Evolutionary conservation across 352 stramenopile species (phyloP).

Genomic region (Phytophthora lateralis): DNA sequence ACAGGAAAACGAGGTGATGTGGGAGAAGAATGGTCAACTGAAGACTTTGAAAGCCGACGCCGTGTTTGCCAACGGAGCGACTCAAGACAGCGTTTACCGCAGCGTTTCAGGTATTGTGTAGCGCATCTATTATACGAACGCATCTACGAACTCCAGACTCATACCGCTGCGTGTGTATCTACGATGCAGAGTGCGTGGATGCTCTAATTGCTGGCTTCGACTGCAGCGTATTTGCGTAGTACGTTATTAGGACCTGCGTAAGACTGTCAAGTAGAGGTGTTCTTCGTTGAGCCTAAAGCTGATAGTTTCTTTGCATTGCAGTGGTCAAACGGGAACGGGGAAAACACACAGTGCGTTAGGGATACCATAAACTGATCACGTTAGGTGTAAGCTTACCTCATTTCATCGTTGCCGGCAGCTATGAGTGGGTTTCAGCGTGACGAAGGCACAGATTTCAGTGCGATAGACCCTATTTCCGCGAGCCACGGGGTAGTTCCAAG

Average conservation of each 20-base stretch:
- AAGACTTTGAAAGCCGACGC: constrained; percentile 64
- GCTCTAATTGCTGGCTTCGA: constrained; percentile 67
- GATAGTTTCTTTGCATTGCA: constrained; percentile 24
- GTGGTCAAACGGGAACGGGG: constrained; percentile 69
- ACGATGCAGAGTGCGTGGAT: constrained; percentile 56
- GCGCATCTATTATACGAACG: neutral
- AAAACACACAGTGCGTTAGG: constrained; percentile 64
- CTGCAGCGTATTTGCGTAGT: constrained; percentile 80
- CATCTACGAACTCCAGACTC: no score
- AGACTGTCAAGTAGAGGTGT: neutral
- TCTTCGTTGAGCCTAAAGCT: constrained; percentile 3
- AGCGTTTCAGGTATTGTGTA: constrained; percentile 55
- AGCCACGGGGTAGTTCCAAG: constrained; percentile 62
- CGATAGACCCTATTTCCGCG: constrained; percentile 24
- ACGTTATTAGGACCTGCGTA: constrained; percentile 8
- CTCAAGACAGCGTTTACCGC: constrained; percentile 52
- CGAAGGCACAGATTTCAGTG: constrained; percentile 10
- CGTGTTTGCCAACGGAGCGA: constrained; percentile 44
- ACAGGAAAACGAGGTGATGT: constrained; percentile 52
- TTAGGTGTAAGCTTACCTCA: neutral
- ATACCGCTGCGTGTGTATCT: neutral
- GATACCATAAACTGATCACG: neutral
- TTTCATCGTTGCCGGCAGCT: constrained; percentile 30
- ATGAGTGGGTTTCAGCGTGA: constrained; percentile 60
- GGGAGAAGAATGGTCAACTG: constrained; percentile 72